Base-by-base conservation (phyloP, 495 filamentous ascomycete genomes). In the Penicillium mononematosum region DNA sequence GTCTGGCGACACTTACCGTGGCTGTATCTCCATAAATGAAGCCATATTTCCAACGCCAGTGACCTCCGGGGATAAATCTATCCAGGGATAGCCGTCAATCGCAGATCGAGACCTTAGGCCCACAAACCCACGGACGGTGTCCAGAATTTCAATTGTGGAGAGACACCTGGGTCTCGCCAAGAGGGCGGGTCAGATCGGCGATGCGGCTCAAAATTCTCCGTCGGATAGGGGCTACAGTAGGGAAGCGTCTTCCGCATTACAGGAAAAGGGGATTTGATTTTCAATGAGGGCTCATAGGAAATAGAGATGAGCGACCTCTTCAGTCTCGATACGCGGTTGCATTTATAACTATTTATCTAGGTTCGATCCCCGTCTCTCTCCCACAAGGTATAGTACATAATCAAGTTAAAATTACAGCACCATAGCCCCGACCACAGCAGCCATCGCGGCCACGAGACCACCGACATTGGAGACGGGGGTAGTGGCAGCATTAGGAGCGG, bases 111-210 rank as follows among this genome's bases (percentile, higher is more conserved):
- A 1, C 3, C 14, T 14, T 12, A 34, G 14, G 4, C 32, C 12
- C 12, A 34, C 11, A 31, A n/a, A n/a, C 2, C 12, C 11, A 34
- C 10, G 12, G 12, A 38, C 12, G 5, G 17, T 39, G 5, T 17
- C 36, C n/a, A n/a, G 3, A 11, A 17, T 3, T 39, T 59, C 17
- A 45, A 46, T 49, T 53, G 54, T 87, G 84, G 70, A 78, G 86
- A 50, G 84, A 89, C 44, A 84, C 85, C 2, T 82, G 86, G 77
- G 76, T 84, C 22, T 86, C 81, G 1, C 72, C 79, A 4, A 72
- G 74, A 12, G 76, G 78, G 4, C 74, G 82, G 9, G 83, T 85
- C 25, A 87, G 16, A 80, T 90, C 22, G 88, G 88, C 22, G 88
- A 90, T 64, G 76, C 85, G 11, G 88, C 88, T 0, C 88, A 91